Percentiles rank a stretch among this genome's conserved stretches.
Conservation (phyloP, 2,329 filamentous ascomycete species). For the Venturia nashicola region DNA sequence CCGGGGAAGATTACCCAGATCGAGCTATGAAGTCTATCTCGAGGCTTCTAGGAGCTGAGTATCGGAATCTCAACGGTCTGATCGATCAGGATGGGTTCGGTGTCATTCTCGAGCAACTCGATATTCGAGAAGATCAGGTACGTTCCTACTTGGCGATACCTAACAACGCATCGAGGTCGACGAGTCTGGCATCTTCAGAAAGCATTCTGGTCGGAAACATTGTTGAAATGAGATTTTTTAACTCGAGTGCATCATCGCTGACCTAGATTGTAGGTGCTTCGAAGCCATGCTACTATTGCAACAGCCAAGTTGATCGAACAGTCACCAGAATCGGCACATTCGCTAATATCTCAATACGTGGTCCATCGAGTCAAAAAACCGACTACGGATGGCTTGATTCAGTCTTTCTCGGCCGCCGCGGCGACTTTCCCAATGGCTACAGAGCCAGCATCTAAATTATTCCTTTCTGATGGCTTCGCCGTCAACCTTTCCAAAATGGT, state of each 20-base stretch:
- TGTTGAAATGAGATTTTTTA: not conserved
- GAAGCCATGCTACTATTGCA: conserved; percentile 70
- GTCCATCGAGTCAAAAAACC: conserved; percentile 56
- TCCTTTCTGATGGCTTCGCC: conserved; percentile 81
- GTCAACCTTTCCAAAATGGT: conserved; percentile 64
- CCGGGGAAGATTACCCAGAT: conserved; percentile 61
- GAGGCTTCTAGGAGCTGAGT: conserved; percentile 43
- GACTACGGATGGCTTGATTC: conserved; percentile 77
- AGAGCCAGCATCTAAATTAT: conserved; percentile 61
- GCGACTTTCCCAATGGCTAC: conserved; percentile 79
- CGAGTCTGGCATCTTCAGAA: not conserved
- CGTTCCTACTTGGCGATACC: not conserved
- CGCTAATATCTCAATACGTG: conserved; percentile 63
- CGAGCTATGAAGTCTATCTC: conserved; percentile 49
- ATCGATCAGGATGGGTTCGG: conserved; percentile 69
- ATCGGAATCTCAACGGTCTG: conserved; percentile 41
- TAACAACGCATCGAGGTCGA: not conserved
- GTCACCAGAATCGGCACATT: conserved; percentile 56
- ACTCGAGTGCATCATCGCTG: not conserved
- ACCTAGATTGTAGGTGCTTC: conserved; percentile 35
- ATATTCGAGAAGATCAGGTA: conserved; percentile 60
- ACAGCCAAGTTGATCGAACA: conserved; percentile 75
- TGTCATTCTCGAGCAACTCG: conserved; percentile 74
- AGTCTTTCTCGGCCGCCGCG: conserved; percentile 87
- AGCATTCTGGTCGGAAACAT: not conserved